Conservation (phyloP, 495 filamentous ascomycete genomes). For the Chlorociboria aeruginascens region DNA sequence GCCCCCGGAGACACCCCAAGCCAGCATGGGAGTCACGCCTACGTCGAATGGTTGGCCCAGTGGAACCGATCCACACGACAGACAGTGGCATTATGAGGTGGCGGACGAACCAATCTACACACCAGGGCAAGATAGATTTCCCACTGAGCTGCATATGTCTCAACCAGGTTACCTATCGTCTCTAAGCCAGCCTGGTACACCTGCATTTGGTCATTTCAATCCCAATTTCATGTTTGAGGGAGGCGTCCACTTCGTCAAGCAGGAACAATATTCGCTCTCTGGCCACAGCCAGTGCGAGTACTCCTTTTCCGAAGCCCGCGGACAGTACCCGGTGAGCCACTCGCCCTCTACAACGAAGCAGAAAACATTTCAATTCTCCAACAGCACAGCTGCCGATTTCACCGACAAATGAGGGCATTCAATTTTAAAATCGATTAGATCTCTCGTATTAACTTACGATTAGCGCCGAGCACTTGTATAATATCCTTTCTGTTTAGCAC, state of each 20-base stretch:
- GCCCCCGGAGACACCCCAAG: constrained; percentile 20
- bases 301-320: constrained; percentile 12
- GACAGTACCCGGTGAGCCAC: background rate
- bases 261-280: constrained; percentile 14
- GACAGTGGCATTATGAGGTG: constrained; percentile 15
- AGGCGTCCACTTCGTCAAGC: constrained; percentile 11
- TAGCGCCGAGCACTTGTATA: constrained; percentile 9
- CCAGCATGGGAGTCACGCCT: constrained; percentile 1
- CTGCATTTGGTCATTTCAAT: constrained; percentile 18
- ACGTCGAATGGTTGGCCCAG: constrained; percentile 3
- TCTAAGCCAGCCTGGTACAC: constrained; percentile 16
- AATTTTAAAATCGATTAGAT: background rate
- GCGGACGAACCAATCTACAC: constrained; percentile 18
- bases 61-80: constrained; percentile 5
- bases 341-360: constrained; percentile 17
- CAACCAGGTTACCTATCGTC: constrained; percentile 15
- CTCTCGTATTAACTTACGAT: background rate
- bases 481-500: constrained; percentile 13
- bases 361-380: constrained; percentile 20
- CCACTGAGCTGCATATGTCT: constrained; percentile 17
- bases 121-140: constrained; percentile 8
- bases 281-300: constrained; percentile 14
- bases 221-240: constrained; percentile 13
- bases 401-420: constrained; percentile 14
- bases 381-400: constrained; percentile 19